Evolutionary conservation across 441 rosid genomes (phyloP).

Genomic region (Gossypium gossypioides): DNA sequence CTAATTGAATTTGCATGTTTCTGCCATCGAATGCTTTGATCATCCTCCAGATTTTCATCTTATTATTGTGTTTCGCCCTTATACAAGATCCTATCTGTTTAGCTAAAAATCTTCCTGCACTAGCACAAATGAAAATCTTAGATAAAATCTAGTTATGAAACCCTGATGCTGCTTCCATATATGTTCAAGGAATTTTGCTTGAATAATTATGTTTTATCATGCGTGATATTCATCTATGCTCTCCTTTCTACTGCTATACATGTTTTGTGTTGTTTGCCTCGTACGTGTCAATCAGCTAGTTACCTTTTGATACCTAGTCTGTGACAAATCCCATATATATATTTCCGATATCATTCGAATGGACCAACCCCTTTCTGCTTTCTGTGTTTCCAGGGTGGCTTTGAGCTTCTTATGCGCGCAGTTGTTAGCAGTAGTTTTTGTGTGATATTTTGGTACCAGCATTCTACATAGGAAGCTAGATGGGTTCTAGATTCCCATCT

Average conservation of each 20-base stretch:
- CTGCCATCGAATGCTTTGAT: not conserved
- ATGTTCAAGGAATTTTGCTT: not conserved
- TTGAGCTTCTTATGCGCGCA: conserved; percentile 12
- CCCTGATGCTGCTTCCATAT: not conserved
- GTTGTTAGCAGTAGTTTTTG: conserved; percentile 7
- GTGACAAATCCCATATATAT: not conserved
- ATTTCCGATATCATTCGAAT: not conserved
- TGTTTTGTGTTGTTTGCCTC: not conserved
- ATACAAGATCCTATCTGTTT: not conserved
- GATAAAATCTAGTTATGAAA: not conserved
- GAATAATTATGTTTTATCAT: not conserved
- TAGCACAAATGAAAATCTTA: not conserved
- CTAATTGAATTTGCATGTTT: not conserved
- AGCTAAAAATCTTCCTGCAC: not conserved
- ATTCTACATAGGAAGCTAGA: conserved; percentile 27
- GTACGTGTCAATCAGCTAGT: not conserved
- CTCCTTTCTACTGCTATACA: not conserved
- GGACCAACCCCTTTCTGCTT: not conserved
- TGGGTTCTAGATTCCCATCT: conserved; percentile 94
- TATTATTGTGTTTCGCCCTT: not conserved
- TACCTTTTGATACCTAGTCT: not conserved
- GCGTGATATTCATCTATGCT: not conserved
- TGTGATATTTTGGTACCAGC: conserved; percentile 13
- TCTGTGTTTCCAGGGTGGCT: conserved; percentile 21
- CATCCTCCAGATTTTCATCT: not conserved